Evolutionary conservation across 2,329 filamentous ascomycete genomes (phyloP).

Genomic region (Paraphoma sp.): DNA sequence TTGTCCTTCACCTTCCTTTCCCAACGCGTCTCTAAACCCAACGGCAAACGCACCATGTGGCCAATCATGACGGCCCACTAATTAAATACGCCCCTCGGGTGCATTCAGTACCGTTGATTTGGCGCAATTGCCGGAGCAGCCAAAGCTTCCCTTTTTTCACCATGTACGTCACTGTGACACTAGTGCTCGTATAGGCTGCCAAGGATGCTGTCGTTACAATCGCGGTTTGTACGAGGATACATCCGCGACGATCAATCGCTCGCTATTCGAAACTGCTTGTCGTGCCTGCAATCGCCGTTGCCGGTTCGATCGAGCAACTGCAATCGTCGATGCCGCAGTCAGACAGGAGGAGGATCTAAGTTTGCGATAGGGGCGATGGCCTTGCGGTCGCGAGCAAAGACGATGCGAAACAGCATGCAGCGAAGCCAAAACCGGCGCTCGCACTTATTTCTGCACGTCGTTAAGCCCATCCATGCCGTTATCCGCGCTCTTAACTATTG

Average conservation of each 20-base stretch:
- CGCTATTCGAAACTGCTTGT: not conserved
- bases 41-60: not conserved
- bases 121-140: not conserved
- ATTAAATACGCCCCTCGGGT: not conserved
- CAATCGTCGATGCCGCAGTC: not conserved
- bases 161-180: not conserved
- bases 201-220: not conserved
- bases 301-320: not conserved
- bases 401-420: not conserved
- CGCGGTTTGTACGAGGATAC: not conserved
- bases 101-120: not conserved
- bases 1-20: not conserved
- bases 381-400: not conserved
- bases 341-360: not conserved
- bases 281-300: not conserved
- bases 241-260: not conserved
- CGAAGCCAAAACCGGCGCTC: constrained; percentile 16
- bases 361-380: not conserved
- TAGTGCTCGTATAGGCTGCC: not conserved
- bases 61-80: not conserved
- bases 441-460: not conserved
- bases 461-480: constrained; percentile 11
- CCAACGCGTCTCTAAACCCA: not conserved
- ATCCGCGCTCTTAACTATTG: constrained; percentile 12
- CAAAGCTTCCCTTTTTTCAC: not conserved